Conservation (phyloP, 2,329 filamentous ascomycete species). For the Rutstroemia sp. region DNA sequence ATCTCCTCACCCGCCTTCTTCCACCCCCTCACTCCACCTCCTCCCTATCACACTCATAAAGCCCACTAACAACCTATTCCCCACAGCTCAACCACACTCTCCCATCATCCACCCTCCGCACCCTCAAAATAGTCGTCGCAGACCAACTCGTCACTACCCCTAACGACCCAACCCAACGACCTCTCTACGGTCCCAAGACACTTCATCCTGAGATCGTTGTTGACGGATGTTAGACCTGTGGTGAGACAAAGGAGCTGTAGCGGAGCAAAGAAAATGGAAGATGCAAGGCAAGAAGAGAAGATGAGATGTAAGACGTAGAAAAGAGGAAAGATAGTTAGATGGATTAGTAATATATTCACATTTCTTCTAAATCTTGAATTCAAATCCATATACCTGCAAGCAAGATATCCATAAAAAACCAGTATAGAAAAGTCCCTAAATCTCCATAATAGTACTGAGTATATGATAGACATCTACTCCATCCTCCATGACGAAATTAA, state of each 20-base stretch:
- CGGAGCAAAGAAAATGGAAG: not conserved
- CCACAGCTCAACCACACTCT: constrained; percentile 4
- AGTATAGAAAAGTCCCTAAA: no score
- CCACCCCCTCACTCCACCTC: no score
- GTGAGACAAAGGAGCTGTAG: not conserved
- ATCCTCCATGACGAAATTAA: no score
- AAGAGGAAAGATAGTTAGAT: not conserved
- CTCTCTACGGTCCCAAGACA: constrained; percentile 18
- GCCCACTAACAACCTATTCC: not conserved
- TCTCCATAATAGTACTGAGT: no score
- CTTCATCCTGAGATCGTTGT: constrained; percentile 16
- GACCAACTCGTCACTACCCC: constrained; percentile 18
- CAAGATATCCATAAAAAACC: no score
- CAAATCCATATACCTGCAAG: no score
- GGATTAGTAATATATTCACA: no score
- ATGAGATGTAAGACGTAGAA: not conserved
- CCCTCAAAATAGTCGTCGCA: constrained; percentile 16
- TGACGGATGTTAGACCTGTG: not conserved
- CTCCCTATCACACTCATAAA: not conserved
- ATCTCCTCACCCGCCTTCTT: no score
- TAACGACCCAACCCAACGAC: constrained; percentile 14
- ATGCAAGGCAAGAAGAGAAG: not conserved
- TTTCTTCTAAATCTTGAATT: no score
- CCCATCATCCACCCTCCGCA: constrained; percentile 9
- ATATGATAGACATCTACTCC: no score